These are phyloP conservation scores for Nannizziopsis barbatae DNA, from an alignment of 2,329 filamentous ascomycete species.

Conservation along the genomic window DNA sequence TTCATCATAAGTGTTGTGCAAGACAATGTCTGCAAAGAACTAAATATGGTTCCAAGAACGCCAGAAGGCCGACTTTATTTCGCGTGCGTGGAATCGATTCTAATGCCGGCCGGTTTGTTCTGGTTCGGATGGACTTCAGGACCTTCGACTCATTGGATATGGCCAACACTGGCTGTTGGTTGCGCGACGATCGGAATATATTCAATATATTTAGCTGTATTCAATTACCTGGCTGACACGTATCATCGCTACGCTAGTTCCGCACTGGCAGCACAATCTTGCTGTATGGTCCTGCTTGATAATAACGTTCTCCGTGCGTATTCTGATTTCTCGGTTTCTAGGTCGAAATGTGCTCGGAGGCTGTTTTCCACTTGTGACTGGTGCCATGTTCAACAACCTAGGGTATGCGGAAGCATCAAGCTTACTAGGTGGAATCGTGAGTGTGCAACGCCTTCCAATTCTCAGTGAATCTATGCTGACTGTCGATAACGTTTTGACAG, in stretches of 20 bases:
- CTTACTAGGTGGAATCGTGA: slow-evolving; percentile 62
- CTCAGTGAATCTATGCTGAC: neutral
- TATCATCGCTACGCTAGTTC: slow-evolving; percentile 79
- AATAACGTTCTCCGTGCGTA: neutral
- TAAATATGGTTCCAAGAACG: slow-evolving; percentile 37
- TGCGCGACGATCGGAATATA: slow-evolving; percentile 79
- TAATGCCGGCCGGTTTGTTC: slow-evolving; percentile 71
- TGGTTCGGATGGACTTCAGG: slow-evolving; percentile 65
- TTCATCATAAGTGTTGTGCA: slow-evolving; percentile 61
- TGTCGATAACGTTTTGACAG: slow-evolving; percentile 16
- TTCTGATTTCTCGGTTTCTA: slow-evolving; percentile 13
- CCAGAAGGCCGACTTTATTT: slow-evolving; percentile 78
- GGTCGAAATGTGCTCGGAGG: slow-evolving; percentile 69
- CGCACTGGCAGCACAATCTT: slow-evolving; percentile 74
- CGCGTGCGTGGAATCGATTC: slow-evolving; percentile 60
- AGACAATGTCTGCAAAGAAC: slow-evolving; percentile 50
- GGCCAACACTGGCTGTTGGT: slow-evolving; percentile 56
- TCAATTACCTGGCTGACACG: slow-evolving; percentile 85
- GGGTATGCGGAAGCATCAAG: slow-evolving; percentile 61
- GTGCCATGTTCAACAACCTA: slow-evolving; percentile 59
- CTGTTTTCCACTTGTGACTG: slow-evolving; percentile 66
- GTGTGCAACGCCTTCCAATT: slow-evolving; percentile 10
- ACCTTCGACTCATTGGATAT: slow-evolving; percentile 56
- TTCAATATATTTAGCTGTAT: slow-evolving; percentile 73
- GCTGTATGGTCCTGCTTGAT: slow-evolving; percentile 40